Conservation (phyloP, 352 stramenopile species). For the Phytophthora syringae region DNA sequence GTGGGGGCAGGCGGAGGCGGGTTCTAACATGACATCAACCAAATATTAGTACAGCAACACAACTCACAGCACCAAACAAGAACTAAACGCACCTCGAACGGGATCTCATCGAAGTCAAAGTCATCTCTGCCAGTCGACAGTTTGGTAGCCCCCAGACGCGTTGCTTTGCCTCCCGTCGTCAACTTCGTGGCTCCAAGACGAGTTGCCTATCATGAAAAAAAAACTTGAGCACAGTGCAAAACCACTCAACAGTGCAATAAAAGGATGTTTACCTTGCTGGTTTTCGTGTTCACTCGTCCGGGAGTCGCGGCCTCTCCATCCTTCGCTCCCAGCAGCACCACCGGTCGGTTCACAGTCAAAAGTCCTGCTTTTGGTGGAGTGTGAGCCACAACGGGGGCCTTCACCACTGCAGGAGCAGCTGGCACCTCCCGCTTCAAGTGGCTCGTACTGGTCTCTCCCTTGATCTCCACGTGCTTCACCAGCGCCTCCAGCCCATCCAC, state of each 20-base stretch:
- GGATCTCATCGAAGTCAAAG: constrained; percentile 92
- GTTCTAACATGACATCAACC: constrained; percentile 51
- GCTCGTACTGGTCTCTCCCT: constrained; percentile 39
- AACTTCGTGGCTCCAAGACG: constrained; percentile 45
- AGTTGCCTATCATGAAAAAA: constrained; percentile 20
- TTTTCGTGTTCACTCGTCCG: constrained; percentile 60
- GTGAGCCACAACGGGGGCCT: constrained; percentile 23
- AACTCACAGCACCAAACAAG: neutral
- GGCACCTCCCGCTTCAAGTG: constrained; percentile 63
- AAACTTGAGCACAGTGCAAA: neutral
- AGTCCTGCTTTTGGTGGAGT: constrained; percentile 37
- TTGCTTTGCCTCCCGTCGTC: constrained; percentile 47
- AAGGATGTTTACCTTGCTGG: constrained; percentile 56
- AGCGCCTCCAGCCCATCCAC: constrained; percentile 82
- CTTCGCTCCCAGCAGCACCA: constrained; percentile 73
- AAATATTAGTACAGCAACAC: neutral
- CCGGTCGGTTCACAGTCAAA: constrained; percentile 68
- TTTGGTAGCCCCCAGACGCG: constrained; percentile 78
- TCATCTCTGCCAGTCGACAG: constrained; percentile 65
- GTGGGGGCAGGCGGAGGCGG: constrained; percentile 54
- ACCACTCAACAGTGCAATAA: neutral
- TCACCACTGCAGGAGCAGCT: constrained; percentile 26
- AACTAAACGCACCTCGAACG: constrained; percentile 64
- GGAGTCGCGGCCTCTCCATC: constrained; percentile 50
- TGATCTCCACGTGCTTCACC: constrained; percentile 78